phyloP scores from a whole-genome alignment of 2,329 filamentous ascomycete genomes.

The Cordyceps cicadae region DNA sequence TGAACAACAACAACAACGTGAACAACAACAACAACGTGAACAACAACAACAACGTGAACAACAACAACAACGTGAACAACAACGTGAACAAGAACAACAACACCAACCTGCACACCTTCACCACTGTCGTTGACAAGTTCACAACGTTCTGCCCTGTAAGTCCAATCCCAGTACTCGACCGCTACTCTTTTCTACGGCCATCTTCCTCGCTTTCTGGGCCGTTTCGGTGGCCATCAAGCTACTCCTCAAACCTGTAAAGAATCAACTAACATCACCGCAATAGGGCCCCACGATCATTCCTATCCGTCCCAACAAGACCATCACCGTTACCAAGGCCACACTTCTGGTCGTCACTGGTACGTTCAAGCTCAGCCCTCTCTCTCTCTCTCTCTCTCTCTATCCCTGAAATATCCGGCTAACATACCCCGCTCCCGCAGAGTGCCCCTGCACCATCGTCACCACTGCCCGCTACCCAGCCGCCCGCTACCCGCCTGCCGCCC shows the following conservation, averaged over 20 bases:
- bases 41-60: background rate
- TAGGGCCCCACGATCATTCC: constrained; percentile 29
- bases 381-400: no score
- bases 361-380: constrained; percentile 11
- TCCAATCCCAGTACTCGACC: background rate
- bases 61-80: background rate
- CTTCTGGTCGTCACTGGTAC: constrained; percentile 38
- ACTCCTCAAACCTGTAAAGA: background rate
- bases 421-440: constrained; percentile 26
- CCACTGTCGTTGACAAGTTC: constrained; percentile 24
- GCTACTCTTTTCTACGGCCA: no score
- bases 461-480: constrained; percentile 17
- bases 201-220: no score
- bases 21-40: background rate
- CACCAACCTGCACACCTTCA: background rate
- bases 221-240: no score
- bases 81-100: background rate
- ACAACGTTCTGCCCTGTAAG: constrained; percentile 37
- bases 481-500: background rate
- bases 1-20: no score
- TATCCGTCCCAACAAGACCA: constrained; percentile 31
- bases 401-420: constrained; percentile 17
- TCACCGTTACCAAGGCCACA: constrained; percentile 33
- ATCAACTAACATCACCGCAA: constrained; percentile 16
- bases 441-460: constrained; percentile 36